Conservation (phyloP, 768 basidiomycete genomes). For the Pleurotus salmoneostramineus region DNA sequence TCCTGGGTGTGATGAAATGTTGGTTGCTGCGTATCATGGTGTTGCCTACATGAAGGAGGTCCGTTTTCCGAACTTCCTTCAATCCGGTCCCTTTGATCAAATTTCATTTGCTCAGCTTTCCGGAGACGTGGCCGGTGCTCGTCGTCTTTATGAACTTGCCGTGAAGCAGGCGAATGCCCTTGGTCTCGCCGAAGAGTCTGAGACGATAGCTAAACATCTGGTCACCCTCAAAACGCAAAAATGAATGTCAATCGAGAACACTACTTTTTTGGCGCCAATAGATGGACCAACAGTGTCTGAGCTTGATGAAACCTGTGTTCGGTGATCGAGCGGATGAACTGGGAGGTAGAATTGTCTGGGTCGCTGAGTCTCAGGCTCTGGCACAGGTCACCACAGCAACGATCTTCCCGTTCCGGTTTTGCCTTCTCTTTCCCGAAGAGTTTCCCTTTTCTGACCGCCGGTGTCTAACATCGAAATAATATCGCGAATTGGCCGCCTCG, state of each 20-base stretch:
- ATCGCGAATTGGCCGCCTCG: too few relatives aligned
- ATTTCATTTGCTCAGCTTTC: not conserved
- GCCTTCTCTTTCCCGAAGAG: not conserved
- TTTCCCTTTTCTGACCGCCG: too few relatives aligned
- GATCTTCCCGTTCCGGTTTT: not conserved
- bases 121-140: not conserved
- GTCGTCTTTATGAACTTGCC: not conserved
- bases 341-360: not conserved
- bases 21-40: constrained; percentile 2
- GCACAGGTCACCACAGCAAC: not conserved
- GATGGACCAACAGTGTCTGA: too few relatives aligned
- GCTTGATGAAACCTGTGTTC: too few relatives aligned
- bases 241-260: not conserved
- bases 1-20: constrained; percentile 2
- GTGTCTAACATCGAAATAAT: too few relatives aligned
- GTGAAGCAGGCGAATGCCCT: not conserved
- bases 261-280: not conserved
- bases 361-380: not conserved
- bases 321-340: not conserved
- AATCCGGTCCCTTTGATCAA: too few relatives aligned
- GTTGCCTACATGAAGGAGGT: constrained; percentile 2
- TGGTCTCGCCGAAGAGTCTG: not conserved
- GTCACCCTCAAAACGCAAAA: not conserved
- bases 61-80: not conserved
- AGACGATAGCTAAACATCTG: not conserved